A percentile compares a stretch with the other conserved stretches of the same genome.
Conservation (phyloP, 2,329 filamentous ascomycete genomes). For the Plectosphaerella plurivora region DNA sequence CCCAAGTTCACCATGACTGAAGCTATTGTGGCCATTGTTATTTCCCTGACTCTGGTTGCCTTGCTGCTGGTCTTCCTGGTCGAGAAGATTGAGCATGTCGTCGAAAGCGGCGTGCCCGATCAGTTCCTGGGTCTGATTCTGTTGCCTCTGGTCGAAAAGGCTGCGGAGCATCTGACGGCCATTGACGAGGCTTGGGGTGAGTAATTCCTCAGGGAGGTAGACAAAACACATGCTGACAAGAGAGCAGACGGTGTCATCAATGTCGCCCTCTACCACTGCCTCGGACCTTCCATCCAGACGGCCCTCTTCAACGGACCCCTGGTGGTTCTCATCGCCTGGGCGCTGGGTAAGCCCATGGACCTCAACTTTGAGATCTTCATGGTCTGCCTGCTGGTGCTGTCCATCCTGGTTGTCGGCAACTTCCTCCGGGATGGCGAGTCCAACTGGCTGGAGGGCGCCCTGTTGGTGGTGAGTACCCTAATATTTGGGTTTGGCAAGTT, state of each 20-base stretch:
- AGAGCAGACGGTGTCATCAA: constrained; percentile 56
- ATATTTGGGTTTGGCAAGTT: too few relatives aligned
- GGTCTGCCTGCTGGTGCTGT: constrained; percentile 67
- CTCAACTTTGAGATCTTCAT: constrained; percentile 75
- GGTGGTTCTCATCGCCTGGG: constrained; percentile 68
- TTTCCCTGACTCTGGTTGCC: constrained; percentile 56
- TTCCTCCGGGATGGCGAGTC: constrained; percentile 71
- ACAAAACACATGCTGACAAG: background rate
- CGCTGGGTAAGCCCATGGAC: constrained; percentile 58
- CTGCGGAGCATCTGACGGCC: constrained; percentile 78
- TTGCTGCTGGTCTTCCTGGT: constrained; percentile 66
- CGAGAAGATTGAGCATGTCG: constrained; percentile 53
- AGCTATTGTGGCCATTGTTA: constrained; percentile 51
- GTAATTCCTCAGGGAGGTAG: background rate
- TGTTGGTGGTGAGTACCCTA: constrained; percentile 52
- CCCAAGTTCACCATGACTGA: constrained; percentile 64
- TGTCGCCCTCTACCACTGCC: constrained; percentile 66
- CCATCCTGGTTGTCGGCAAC: constrained; percentile 69
- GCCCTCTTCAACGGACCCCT: constrained; percentile 71
- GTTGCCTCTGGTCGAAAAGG: constrained; percentile 78
- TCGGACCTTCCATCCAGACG: constrained; percentile 71
- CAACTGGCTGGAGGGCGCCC: constrained; percentile 70
- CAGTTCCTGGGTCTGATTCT: constrained; percentile 59
- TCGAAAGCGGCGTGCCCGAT: constrained; percentile 23
- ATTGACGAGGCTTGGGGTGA: constrained; percentile 65